Evolutionary conservation across 108 stramenopile species (phyloP).

Genomic region (Cyclotella cryptica): DNA sequence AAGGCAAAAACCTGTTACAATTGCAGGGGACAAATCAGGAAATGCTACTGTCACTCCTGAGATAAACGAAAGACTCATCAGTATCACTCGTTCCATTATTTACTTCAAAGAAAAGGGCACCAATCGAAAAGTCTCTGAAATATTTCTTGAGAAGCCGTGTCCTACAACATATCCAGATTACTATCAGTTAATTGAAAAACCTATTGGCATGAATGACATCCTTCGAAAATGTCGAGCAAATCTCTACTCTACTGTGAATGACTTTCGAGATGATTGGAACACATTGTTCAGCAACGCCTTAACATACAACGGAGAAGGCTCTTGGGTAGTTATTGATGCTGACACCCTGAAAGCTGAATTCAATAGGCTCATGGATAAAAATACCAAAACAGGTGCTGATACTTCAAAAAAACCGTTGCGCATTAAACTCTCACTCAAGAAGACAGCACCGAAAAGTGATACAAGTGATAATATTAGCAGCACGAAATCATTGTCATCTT

Average conservation of each 20-base stretch:
- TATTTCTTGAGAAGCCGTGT: constrained; percentile 89
- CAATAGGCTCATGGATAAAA: constrained; percentile 82
- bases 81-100: constrained; percentile 74
- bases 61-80: constrained; percentile 81
- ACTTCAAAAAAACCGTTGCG: constrained; percentile 39
- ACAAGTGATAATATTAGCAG: neutral
- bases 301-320: constrained; percentile 85
- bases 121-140: constrained; percentile 78
- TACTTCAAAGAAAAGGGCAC: constrained; percentile 82
- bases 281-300: constrained; percentile 80
- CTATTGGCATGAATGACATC: constrained; percentile 91
- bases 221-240: constrained; percentile 80
- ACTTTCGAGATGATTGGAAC: constrained; percentile 84
- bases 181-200: constrained; percentile 80
- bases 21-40: constrained; percentile 18
- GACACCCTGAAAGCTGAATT: constrained; percentile 72
- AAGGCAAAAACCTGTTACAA: constrained; percentile 21
- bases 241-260: constrained; percentile 63
- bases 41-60: constrained; percentile 56
- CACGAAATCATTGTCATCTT: neutral
- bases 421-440: constrained; percentile 45
- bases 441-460: constrained; percentile 17
- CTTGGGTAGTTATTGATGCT: constrained; percentile 83
- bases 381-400: constrained; percentile 30
- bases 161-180: constrained; percentile 87